phyloP scores from a whole-genome alignment of 495 filamentous ascomycete genomes.

The Penicillium fimorum region DNA sequence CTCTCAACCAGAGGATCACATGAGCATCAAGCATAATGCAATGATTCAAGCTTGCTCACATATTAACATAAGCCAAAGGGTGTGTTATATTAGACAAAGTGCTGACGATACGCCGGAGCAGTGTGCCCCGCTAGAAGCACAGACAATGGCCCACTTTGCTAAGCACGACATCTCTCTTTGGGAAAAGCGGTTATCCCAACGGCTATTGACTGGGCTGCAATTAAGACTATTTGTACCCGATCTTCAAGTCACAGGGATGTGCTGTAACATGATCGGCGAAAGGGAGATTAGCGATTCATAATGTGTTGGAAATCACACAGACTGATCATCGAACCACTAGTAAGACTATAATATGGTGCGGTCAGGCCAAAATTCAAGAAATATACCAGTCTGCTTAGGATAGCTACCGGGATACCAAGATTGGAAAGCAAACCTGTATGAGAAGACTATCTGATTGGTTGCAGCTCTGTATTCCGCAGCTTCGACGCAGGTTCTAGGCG shows the following conservation, averaged over 20 bases:
- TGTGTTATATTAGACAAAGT: not conserved
- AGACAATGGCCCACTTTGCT: conserved; percentile 1
- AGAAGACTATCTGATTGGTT: conserved; percentile 16
- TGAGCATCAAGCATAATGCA: too few species aligned
- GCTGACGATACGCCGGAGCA: conserved; percentile 4
- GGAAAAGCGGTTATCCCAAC: conserved; percentile 11
- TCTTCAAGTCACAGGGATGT: not conserved
- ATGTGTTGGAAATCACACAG: too few species aligned
- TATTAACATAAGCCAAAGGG: not conserved
- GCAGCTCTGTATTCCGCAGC: conserved; percentile 7
- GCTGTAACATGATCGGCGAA: not conserved
- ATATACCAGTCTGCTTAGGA: not conserved
- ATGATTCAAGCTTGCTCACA: not conserved
- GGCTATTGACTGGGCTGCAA: too few species aligned
- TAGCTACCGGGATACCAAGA: not conserved
- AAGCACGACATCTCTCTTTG: not conserved
- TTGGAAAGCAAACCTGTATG: not conserved
- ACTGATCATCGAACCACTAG: too few species aligned
- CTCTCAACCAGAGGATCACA: not conserved
- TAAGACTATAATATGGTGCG: too few species aligned
- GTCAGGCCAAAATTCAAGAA: not conserved
- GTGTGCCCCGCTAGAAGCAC: conserved; percentile 7
- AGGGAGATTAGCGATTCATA: not conserved
- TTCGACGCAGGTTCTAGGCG: conserved; percentile 22
- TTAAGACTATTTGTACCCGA: conserved; percentile 1